These are phyloP conservation scores for Didymella glomerata DNA, from an alignment of 2,329 filamentous ascomycete species.

Conservation along the genomic window DNA sequence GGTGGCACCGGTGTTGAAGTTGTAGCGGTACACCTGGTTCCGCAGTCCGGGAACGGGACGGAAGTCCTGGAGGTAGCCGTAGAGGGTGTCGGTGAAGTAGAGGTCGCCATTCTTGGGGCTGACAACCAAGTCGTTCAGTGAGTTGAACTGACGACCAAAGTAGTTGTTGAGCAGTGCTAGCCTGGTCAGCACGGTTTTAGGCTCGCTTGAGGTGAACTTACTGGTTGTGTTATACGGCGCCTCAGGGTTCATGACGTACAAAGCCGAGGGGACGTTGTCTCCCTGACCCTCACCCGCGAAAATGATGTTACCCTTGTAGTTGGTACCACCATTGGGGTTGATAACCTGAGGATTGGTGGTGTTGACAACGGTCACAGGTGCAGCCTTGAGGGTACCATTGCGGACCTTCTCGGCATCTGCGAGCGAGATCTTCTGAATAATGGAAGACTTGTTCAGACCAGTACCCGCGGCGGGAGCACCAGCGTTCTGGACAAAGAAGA, in stretches of 20 bases:
- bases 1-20: constrained; percentile 50
- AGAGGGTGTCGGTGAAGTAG: constrained; percentile 58
- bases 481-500: constrained; percentile 40
- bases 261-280: constrained; percentile 29
- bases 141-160: constrained; percentile 56
- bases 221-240: constrained; percentile 37
- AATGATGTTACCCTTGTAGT: constrained; percentile 36
- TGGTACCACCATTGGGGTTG: constrained; percentile 37
- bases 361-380: constrained; percentile 34
- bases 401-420: constrained; percentile 36
- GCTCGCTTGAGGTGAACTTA: constrained; percentile 14
- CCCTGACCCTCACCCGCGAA: constrained; percentile 39
- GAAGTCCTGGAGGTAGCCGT: constrained; percentile 37
- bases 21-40: constrained; percentile 53
- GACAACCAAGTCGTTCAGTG: constrained; percentile 53
- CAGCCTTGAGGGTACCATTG: constrained; percentile 31
- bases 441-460: constrained; percentile 38
- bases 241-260: constrained; percentile 37
- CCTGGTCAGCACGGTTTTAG: constrained; percentile 5
- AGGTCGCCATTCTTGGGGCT: constrained; percentile 51
- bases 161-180: constrained; percentile 54
- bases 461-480: constrained; percentile 36
- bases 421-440: constrained; percentile 39
- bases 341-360: constrained; percentile 37
- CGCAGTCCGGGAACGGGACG: constrained; percentile 37